Base-by-base conservation (phyloP, 306 rosid genomes). In the Rosa rugosa region DNA sequence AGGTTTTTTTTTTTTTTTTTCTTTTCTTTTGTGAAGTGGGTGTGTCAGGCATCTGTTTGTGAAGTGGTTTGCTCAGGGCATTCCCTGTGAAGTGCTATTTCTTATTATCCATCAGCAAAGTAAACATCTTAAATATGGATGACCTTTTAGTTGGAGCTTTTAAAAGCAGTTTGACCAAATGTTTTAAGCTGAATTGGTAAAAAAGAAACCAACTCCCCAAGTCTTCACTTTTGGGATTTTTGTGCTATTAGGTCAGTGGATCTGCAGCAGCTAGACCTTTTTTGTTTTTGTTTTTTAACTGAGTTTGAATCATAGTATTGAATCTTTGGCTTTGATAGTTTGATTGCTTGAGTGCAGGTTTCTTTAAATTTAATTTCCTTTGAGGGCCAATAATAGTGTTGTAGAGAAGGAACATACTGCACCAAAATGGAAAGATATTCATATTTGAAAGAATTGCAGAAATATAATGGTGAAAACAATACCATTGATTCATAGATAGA, bases 41-140 rank as follows among this genome's bases (percentile, higher is more conserved):
- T 73, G n/a, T 8, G 51, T 72, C 36, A 72, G 44, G 12, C 18
- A 38, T 20, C 11, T 54, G 22, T 23, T 56, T 74, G 69, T 42
- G 57, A 59, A 44, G 78, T 75, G 31, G 70, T 75, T 59, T 75
- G 69, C 56, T 64, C 63, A 56, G 31, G 63, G 31, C 63, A 20
- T 20, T 54, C 4, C 7, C 3, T 54, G 23, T 54, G 60, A 54
- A 18, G 23, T 53, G 25, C 62, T 6, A 12, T 13, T 63, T 69
- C 73, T 5, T 49, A 49, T 8, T 17, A 34, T 31, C 8, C 42
- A 36, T 8, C 47, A 51, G 20, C 47, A 72, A 51, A 71, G 6
- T 25, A 9, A 18, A 4, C 11, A 27, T 27, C 75, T 72, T 36
- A 51, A 18, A 51, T 18, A 51, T 18, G 49, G 9, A 11, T 16